A percentile compares a stretch with the other conserved stretches of the same genome.
These are phyloP conservation scores for Vachellia collinsii DNA, from an alignment of 306 rosid genomes.

Conservation along the genomic window DNA sequence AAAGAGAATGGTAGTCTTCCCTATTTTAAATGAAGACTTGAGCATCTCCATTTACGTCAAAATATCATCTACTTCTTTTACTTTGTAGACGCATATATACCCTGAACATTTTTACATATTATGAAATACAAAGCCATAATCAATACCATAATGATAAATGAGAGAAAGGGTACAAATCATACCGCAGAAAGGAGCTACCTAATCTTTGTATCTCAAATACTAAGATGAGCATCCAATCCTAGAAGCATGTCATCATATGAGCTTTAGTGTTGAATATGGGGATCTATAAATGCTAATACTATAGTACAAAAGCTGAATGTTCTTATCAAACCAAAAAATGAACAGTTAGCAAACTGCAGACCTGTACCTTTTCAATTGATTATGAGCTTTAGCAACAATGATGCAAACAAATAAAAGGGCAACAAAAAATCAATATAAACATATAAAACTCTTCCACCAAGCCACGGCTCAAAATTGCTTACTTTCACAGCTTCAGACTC, in stretches of 20 bases:
- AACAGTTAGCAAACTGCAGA: neutral
- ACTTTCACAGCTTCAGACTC: too few species aligned
- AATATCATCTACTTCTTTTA: neutral
- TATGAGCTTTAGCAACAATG: conserved; percentile 22
- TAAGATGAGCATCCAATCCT: conserved; percentile 91
- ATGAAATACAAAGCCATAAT: neutral
- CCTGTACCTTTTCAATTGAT: neutral
- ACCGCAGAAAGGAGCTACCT: conserved; percentile 94
- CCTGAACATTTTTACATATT: neutral
- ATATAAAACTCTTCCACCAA: too few species aligned
- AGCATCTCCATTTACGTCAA: neutral
- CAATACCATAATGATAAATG: neutral
- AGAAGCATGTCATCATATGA: conserved; percentile 33
- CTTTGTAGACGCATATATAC: neutral
- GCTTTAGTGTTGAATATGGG: conserved; percentile 28
- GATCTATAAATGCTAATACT: neutral
- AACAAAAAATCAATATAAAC: neutral
- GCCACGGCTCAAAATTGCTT: too few species aligned
- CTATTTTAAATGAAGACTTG: neutral
- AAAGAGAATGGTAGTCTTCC: neutral
- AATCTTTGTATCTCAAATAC: conserved; percentile 81
- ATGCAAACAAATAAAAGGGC: neutral
- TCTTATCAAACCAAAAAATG: conserved; percentile 23
- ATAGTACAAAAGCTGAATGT: conserved; percentile 24
- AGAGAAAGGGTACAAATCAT: conserved; percentile 37